A percentile compares a stretch with the other conserved stretches of the same genome.
These are phyloP conservation scores for Umbelopsis isabellina DNA, from an alignment of 192 early-diverging fungal genomes.

Conservation along the genomic window DNA sequence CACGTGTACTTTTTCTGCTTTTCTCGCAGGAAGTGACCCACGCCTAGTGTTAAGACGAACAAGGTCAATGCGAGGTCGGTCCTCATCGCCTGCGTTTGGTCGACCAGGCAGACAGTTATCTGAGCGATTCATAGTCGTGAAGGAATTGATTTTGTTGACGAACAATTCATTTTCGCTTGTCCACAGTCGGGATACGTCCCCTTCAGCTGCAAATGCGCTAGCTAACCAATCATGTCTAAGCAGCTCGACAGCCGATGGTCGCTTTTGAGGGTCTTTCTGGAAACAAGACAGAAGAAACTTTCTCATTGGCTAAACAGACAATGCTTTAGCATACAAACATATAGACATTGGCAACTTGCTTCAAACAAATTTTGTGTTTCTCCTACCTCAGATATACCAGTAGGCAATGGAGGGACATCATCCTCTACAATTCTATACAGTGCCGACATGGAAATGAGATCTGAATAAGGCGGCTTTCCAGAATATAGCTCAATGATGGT, in stretches of 20 bases:
- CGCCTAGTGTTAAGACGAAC: neutral
- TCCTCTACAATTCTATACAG: conserved; percentile 94
- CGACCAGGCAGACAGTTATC: neutral
- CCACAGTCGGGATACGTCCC: conserved; percentile 5
- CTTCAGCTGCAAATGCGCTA: conserved; percentile 9
- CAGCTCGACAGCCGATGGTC: conserved; percentile 76
- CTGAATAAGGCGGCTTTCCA: conserved; percentile 89
- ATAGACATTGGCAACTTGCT: neutral
- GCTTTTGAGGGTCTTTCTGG: conserved; percentile 71
- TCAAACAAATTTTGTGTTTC: neutral
- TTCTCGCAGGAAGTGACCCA: conserved; percentile 1
- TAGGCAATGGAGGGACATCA: conserved; percentile 85
- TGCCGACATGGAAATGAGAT: conserved; percentile 84
- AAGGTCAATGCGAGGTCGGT: neutral
- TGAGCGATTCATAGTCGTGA: conserved; percentile 1
- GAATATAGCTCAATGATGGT: conserved; percentile 92
- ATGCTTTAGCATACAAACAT: neutral
- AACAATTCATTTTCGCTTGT: neutral
- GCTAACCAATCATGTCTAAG: conserved; percentile 72
- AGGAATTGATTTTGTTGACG: neutral
- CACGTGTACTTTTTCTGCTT: neutral
- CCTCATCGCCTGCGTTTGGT: neutral
- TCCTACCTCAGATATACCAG: conserved; percentile 61
- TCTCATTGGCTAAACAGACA: conserved; percentile 50
- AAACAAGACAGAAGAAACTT: conserved; percentile 87